A percentile compares a stretch with the other conserved stretches of the same genome.
Conservation (phyloP, 441 rosid genomes). For the Euphorbia schlechtendalii region DNA sequence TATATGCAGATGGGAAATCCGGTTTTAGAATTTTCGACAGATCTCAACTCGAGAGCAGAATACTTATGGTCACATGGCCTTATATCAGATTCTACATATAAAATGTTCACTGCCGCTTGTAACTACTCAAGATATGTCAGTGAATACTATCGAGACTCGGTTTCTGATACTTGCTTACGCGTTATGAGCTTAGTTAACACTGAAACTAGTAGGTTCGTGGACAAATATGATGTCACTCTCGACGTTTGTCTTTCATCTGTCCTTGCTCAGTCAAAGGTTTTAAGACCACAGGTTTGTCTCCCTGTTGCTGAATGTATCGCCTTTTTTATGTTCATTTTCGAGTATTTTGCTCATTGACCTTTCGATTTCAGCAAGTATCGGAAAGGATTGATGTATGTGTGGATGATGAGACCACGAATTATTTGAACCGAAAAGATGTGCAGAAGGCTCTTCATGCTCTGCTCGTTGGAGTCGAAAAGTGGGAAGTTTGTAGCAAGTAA, state of each 20-base stretch:
- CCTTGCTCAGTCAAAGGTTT: constrained; percentile 68
- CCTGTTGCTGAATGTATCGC: not conserved
- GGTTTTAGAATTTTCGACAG: constrained; percentile 72
- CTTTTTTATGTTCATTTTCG: not conserved
- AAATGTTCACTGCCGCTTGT: constrained; percentile 79
- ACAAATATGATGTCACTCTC: constrained; percentile 93
- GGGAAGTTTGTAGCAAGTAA: constrained; percentile 97
- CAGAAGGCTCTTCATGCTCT: constrained; percentile 81
- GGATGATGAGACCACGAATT: constrained; percentile 80
- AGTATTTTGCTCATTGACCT: constrained; percentile 6
- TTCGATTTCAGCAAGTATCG: constrained; percentile 51
- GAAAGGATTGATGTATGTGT: constrained; percentile 82
- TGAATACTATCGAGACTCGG: constrained; percentile 76
- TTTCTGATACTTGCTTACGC: constrained; percentile 68
- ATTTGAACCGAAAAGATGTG: constrained; percentile 79
- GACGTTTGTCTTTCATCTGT: constrained; percentile 92
- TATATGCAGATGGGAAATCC: constrained; percentile 82
- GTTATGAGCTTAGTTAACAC: constrained; percentile 76
- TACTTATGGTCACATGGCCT: constrained; percentile 97
- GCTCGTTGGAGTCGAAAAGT: constrained; percentile 65
- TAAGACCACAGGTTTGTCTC: constrained; percentile 56
- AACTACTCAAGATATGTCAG: constrained; percentile 92
- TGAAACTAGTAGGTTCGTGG: constrained; percentile 91
- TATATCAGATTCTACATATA: constrained; percentile 78
- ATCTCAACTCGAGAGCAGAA: constrained; percentile 90